A percentile compares a stretch with the other conserved stretches of the same genome.
phyloP scores from a whole-genome alignment of 2,329 filamentous ascomycete species.

The Sarocladium oryzae region DNA sequence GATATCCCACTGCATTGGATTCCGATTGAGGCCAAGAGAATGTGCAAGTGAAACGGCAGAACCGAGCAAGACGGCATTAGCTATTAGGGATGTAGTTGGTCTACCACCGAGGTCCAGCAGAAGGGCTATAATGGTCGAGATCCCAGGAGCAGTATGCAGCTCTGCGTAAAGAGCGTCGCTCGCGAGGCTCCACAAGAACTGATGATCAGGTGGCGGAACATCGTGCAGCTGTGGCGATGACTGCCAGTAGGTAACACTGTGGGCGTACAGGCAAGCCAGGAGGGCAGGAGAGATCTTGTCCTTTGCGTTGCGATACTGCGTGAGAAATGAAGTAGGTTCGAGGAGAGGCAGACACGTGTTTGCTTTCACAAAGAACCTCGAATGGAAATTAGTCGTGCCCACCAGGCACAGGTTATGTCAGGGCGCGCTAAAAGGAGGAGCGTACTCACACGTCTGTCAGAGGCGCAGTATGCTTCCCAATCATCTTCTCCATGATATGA shows the following conservation, averaged over 20 bases:
- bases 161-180: slow-evolving; percentile 54
- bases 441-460: slow-evolving; percentile 39
- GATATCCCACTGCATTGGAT: slow-evolving; percentile 48
- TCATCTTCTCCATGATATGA: slow-evolving; percentile 50
- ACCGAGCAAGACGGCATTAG: slow-evolving; percentile 46
- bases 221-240: slow-evolving; percentile 35
- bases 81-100: slow-evolving; percentile 53
- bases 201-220: slow-evolving; percentile 47
- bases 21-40: slow-evolving; percentile 47
- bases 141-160: slow-evolving; percentile 49
- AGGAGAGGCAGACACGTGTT: slow-evolving; percentile 57
- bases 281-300: slow-evolving; percentile 49
- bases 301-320: slow-evolving; percentile 37
- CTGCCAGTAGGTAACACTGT: slow-evolving; percentile 52
- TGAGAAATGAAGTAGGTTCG: slow-evolving; percentile 46
- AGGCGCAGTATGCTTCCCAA: slow-evolving; percentile 46
- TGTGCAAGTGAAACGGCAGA: slow-evolving; percentile 46
- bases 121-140: slow-evolving; percentile 51
- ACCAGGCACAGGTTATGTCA: background rate
- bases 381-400: background rate
- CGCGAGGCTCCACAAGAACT: slow-evolving; percentile 57
- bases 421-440: background rate
- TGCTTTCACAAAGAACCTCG: slow-evolving; percentile 46
- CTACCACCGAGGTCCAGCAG: slow-evolving; percentile 54
- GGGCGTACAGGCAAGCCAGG: slow-evolving; percentile 50